Base-by-base conservation (phyloP, 495 filamentous ascomycete genomes). In the Penicillium longicatenatum region DNA sequence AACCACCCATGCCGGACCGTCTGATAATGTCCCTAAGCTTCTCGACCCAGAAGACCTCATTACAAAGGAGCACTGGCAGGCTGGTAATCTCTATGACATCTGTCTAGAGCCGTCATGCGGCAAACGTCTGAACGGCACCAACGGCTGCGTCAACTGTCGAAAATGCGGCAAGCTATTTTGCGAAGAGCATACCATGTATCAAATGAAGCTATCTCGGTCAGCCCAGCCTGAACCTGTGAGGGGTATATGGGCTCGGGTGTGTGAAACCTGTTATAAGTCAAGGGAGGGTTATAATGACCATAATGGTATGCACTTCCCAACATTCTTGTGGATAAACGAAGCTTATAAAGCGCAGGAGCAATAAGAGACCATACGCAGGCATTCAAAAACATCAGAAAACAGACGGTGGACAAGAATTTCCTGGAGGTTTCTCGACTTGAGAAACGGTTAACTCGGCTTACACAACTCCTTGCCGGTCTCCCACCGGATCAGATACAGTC, bases 131-230 rank as follows among this genome's bases (percentile, higher is more conserved):
- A 91, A 90, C 5, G 82, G 86, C 12, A 81, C 88, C 20, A 91
- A 88, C 60, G 92, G 93, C 16, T 90, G 81, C 57, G 86, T 98
- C 61, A 96, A 98, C 66, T 98, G 94, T 67, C 80, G 94, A 52
- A 89, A 91, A 51, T 98, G 94, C 60, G 94, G 94, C 0, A 89
- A 86, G 60, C 77, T 98, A 33, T 98, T 97, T 68, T 98, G 94
- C 73, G 93, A 98, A 68, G 91, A 95, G 61, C 95, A 98, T 75
- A 97, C 93, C 30, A 97, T 97, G 94, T 98, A 98, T 65, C 93
- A 98, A 75, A 98, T 98, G 90, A 97, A 94, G 80, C 83, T 98
- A 19, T 96, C 91, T 10, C 81, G 93, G 46, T 87, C 91, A 6
- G 94, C 95, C 4, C 83, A 87, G 59, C 91, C 96, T 77, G 95